Percentiles rank a stretch among this genome's conserved stretches.
Conservation (phyloP, 768 basidiomycete species). For the Postia placenta region DNA sequence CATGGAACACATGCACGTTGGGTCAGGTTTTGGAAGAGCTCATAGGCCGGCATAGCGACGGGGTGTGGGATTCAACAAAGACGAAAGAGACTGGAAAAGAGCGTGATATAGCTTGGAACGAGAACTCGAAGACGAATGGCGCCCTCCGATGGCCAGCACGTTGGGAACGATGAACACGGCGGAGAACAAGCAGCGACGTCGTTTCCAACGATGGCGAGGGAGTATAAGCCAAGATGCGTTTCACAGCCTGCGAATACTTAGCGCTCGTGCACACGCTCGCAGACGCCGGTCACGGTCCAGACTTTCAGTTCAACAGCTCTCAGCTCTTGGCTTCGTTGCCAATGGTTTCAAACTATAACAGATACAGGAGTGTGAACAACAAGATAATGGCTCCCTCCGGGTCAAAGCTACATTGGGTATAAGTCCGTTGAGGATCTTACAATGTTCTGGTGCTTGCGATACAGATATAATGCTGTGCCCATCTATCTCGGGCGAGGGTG, state of each 20-base stretch:
- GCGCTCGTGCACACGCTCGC: slow-evolving; percentile 5
- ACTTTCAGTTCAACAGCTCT: background rate
- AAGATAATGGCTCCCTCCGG: background rate
- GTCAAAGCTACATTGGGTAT: background rate
- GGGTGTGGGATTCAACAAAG: slow-evolving; percentile 9
- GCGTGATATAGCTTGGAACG: slow-evolving; percentile 18
- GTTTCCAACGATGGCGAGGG: slow-evolving; percentile 4
- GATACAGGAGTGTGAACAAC: background rate
- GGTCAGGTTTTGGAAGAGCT: background rate
- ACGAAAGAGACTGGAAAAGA: slow-evolving; percentile 15
- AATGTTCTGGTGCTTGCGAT: background rate
- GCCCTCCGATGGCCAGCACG: slow-evolving; percentile 27
- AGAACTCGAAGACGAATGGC: slow-evolving; percentile 9
- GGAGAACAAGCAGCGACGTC: slow-evolving; percentile 3
- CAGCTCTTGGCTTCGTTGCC: background rate
- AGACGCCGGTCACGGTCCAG: slow-evolving; percentile 5
- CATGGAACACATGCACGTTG: slow-evolving; percentile 41
- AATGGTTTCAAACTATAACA: background rate
- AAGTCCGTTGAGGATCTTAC: slow-evolving; percentile 1
- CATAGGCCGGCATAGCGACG: slow-evolving; percentile 17
- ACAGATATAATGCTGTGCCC: background rate
- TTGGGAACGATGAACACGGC: slow-evolving; percentile 17
- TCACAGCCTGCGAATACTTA: too few species aligned
- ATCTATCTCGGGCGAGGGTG: slow-evolving; percentile 3
- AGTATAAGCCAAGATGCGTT: too few species aligned